Evolutionary conservation across 768 basidiomycete species (phyloP).

Genomic region (Agrocybe praecox): DNA sequence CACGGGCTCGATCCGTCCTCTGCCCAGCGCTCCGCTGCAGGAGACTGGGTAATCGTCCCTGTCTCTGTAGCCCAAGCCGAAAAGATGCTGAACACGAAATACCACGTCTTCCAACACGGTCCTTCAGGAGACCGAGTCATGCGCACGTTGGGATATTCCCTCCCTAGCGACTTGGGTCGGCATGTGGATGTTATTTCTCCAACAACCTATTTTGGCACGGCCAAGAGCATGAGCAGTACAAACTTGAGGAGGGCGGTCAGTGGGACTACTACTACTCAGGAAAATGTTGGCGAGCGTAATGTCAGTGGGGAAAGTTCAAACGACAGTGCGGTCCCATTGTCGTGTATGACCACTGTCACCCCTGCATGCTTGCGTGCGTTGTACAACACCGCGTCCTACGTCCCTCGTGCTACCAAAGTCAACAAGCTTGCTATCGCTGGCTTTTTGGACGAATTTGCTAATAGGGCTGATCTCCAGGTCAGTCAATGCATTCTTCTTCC

Average conservation of each 20-base stretch:
- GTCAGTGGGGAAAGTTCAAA: slow-evolving; percentile 17
- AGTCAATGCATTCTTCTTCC: not conserved
- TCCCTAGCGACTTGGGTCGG: slow-evolving; percentile 35
- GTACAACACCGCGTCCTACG: slow-evolving; percentile 34
- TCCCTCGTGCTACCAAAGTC: slow-evolving; percentile 25
- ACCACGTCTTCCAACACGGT: slow-evolving; percentile 44
- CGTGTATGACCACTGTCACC: slow-evolving; percentile 28
- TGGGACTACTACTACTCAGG: not conserved
- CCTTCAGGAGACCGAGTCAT: slow-evolving; percentile 37
- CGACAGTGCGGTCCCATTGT: slow-evolving; percentile 18
- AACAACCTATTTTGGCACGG: slow-evolving; percentile 23
- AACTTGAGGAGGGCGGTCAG: not conserved
- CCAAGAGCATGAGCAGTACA: slow-evolving; percentile 4
- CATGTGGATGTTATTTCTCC: slow-evolving; percentile 44
- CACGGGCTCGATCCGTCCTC: slow-evolving; percentile 26
- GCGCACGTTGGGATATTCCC: slow-evolving; percentile 27
- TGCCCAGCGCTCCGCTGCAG: slow-evolving; percentile 34
- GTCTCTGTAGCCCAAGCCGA: slow-evolving; percentile 42
- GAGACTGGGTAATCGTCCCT: slow-evolving; percentile 41
- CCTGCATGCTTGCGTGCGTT: slow-evolving; percentile 35
- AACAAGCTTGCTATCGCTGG: slow-evolving; percentile 33
- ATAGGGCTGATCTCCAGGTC: slow-evolving; percentile 24
- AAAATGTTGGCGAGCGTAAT: slow-evolving; percentile 17
- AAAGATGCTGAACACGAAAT: slow-evolving; percentile 39
- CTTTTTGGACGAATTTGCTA: slow-evolving; percentile 34